Base-by-base conservation (phyloP, 2,329 filamentous ascomycete species). In the Pyrenochaeta sp. region DNA sequence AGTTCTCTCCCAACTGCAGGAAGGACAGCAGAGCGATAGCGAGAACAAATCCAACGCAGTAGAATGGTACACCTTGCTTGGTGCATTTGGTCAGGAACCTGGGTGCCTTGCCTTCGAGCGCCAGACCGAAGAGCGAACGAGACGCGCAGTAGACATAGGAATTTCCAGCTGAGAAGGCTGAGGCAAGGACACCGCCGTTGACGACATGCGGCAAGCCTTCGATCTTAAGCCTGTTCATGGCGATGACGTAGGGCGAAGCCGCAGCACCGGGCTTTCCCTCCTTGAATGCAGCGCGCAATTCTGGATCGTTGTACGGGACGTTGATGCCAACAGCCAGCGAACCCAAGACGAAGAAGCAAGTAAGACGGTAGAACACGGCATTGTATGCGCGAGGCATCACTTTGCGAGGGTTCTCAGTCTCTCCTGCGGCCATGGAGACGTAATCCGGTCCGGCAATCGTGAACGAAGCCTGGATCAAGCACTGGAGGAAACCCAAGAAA, bases 361-460 rank as follows among this genome's bases (percentile, higher is more conserved):
- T 88, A 29, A 94, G 78, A 29, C 91, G 87, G 74, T 90, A 92
- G 73, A 93, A 92, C 1, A 93, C 90, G 43, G 88, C 86, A 55
- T 91, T 91, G 75, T 87, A 92, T 1, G 90, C 90, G 35, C 84
- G 85, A 0, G 90, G 90, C 74, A 95, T 85, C 17, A 79, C 71
- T 44, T 64, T 72, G 17, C 79, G 72, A 3, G 79, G 79, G 32
- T 77, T 76, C 52, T 80, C 77, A 1, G 78, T 77, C 57, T 82
- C 79, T 32, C 78, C 80, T 12, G 80, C 78, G 3, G 79, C 79
- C 72, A 81, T 80, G 30, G 77, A 76, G 52, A 82, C 75, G 60
- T 82, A 82, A 50, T 82, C 80, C 0, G 79, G 79, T 11, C 79
- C 80, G 14, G 76, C 77, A 42, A 81, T 78, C 3, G 76, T 77